Conservation (phyloP, 2,329 filamentous ascomycete genomes). For the Periconia sp. region DNA sequence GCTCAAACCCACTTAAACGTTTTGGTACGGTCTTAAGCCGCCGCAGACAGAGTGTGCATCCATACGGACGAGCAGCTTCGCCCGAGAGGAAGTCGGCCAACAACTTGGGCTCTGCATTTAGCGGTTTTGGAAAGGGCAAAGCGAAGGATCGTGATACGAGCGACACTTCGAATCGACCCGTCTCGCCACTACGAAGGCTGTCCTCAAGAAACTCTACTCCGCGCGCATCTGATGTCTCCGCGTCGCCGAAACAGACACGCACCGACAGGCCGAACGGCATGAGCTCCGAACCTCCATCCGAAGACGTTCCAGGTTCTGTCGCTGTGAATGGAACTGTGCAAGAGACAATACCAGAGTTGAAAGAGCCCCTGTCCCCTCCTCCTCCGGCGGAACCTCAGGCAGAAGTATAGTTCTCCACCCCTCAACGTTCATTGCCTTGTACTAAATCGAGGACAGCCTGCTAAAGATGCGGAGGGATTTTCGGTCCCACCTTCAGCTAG, state of each 20-base stretch:
- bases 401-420: constrained; percentile 22
- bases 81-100: constrained; percentile 58
- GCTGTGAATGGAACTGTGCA: constrained; percentile 35
- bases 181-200: constrained; percentile 32
- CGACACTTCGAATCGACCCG: constrained; percentile 30
- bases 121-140: constrained; percentile 64
- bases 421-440: not conserved
- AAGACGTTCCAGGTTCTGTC: constrained; percentile 20
- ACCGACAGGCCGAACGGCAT: constrained; percentile 37
- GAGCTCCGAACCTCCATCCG: constrained; percentile 17
- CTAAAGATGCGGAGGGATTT: constrained; percentile 75
- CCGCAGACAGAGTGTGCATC: constrained; percentile 42
- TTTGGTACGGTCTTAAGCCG: constrained; percentile 45
- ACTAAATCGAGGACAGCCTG: constrained; percentile 29
- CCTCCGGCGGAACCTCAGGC: constrained; percentile 20
- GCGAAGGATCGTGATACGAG: constrained; percentile 63
- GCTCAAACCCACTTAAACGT: constrained; percentile 42
- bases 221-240: constrained; percentile 33
- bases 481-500: constrained; percentile 67
- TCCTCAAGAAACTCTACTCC: constrained; percentile 24
- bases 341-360: constrained; percentile 39
- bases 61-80: constrained; percentile 43
- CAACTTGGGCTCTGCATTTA: constrained; percentile 60
- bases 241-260: constrained; percentile 36
- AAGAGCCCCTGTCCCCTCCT: constrained; percentile 39